A percentile compares a stretch with the other conserved stretches of the same genome.
These are phyloP conservation scores for Penicillium pulvis DNA, from an alignment of 495 filamentous ascomycete species.

Conservation along the genomic window DNA sequence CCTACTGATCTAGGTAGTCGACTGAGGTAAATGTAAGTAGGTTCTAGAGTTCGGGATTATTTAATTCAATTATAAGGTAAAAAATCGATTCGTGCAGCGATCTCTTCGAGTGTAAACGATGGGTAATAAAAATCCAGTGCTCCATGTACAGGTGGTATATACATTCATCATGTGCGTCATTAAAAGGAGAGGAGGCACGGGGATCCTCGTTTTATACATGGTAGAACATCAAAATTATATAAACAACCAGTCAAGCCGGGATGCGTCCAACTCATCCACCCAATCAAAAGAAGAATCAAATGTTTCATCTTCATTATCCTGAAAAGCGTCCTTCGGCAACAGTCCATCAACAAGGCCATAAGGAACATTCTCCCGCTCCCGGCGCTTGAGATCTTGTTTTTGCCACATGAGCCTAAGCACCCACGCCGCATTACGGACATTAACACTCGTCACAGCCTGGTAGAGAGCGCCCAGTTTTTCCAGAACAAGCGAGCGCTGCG, in stretches of 20 bases:
- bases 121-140: no score
- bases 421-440: conserved; percentile 50
- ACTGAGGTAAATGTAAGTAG: no score
- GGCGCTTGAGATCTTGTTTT: conserved; percentile 39
- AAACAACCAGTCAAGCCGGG: conserved; percentile 49
- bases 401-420: conserved; percentile 51
- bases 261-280: conserved; percentile 49
- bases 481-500: conserved; percentile 39
- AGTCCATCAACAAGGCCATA: conserved; percentile 4
- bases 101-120: neutral
- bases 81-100: neutral
- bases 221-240: conserved; percentile 31
- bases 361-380: conserved; percentile 11
- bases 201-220: conserved; percentile 1
- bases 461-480: conserved; percentile 41
- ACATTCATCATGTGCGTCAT: conserved; percentile 13
- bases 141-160: conserved; percentile 2
- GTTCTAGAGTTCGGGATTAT: neutral
- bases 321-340: neutral
- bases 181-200: neutral
- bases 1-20: no score
- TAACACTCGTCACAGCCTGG: conserved; percentile 44
- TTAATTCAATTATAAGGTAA: neutral
- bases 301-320: conserved; percentile 22
- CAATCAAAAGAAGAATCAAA: conserved; percentile 44